These are phyloP conservation scores for Talaromyces borbonicus DNA, from an alignment of 495 filamentous ascomycete species.

Conservation along the genomic window DNA sequence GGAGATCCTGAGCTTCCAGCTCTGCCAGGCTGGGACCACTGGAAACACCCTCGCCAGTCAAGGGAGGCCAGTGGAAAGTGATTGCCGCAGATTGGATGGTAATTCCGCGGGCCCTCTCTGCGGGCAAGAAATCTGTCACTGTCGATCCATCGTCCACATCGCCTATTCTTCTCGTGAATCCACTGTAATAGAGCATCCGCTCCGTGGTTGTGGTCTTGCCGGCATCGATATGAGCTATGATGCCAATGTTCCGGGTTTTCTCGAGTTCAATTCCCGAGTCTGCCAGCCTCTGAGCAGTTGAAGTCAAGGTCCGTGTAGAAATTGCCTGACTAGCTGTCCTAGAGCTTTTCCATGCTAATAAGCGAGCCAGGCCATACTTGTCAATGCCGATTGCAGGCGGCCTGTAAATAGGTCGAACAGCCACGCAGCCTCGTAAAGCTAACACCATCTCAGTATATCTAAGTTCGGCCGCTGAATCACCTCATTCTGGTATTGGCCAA, in stretches of 20 bases:
- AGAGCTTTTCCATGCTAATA: background rate
- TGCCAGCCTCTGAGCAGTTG: background rate
- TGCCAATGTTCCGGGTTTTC: slow-evolving; percentile 87
- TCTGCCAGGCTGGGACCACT: slow-evolving; percentile 9
- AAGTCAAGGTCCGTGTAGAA: background rate
- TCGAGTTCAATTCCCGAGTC: slow-evolving; percentile 24
- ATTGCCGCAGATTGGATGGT: slow-evolving; percentile 98
- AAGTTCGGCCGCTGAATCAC: background rate
- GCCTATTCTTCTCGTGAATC: slow-evolving; percentile 78
- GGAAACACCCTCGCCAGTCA: slow-evolving; percentile 16
- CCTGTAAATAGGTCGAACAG: background rate
- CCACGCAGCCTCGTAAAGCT: background rate
- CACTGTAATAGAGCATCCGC: slow-evolving; percentile 98
- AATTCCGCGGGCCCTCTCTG: slow-evolving; percentile 87
- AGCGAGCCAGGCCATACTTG: background rate
- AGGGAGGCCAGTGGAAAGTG: slow-evolving; percentile 79
- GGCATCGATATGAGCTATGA: slow-evolving; percentile 98
- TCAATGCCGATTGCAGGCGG: background rate
- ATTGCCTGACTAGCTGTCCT: no score
- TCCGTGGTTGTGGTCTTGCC: slow-evolving; percentile 99
- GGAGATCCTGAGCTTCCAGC: slow-evolving; percentile 16
- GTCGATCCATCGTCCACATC: slow-evolving; percentile 97
- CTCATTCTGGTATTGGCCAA: background rate
- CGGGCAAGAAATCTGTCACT: slow-evolving; percentile 93
- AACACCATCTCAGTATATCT: background rate